Conservation (phyloP, 345 rosid species). For the Durio zibethinus region DNA sequence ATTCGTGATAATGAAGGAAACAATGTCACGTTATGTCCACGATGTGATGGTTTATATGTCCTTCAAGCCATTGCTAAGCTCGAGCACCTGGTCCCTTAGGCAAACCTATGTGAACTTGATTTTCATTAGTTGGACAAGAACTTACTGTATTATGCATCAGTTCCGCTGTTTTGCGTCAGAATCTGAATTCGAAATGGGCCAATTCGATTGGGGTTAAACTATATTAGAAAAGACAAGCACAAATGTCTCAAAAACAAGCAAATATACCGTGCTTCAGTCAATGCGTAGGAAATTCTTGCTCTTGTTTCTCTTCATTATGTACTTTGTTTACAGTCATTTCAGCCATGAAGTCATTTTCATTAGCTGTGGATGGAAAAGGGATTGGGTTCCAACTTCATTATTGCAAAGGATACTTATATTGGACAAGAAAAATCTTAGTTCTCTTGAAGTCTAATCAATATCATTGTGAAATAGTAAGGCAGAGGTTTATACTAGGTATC, state of each 20-base stretch:
- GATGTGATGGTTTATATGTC: background rate
- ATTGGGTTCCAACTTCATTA: background rate
- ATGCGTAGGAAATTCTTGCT: background rate
- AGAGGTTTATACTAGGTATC: background rate
- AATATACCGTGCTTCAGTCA: background rate
- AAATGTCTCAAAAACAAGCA: background rate
- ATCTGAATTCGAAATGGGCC: background rate
- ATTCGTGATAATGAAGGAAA: constrained; percentile 10
- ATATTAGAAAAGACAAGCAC: background rate
- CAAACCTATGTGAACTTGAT: background rate
- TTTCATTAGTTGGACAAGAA: background rate
- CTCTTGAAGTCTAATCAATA: background rate
- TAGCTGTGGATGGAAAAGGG: background rate
- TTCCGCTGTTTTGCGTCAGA: background rate
- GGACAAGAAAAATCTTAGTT: background rate
- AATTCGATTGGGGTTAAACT: background rate
- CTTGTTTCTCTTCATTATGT: background rate
- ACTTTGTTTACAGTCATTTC: background rate
- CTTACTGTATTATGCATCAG: background rate
- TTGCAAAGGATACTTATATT: background rate
- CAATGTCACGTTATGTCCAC: background rate
- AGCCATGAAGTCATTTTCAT: background rate
- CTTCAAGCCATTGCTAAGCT: background rate
- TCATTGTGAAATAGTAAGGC: background rate
- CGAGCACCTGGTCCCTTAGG: background rate